phyloP scores from a whole-genome alignment of 1,284 basidiomycete genomes.

The Tranzscheliella williamsii region DNA sequence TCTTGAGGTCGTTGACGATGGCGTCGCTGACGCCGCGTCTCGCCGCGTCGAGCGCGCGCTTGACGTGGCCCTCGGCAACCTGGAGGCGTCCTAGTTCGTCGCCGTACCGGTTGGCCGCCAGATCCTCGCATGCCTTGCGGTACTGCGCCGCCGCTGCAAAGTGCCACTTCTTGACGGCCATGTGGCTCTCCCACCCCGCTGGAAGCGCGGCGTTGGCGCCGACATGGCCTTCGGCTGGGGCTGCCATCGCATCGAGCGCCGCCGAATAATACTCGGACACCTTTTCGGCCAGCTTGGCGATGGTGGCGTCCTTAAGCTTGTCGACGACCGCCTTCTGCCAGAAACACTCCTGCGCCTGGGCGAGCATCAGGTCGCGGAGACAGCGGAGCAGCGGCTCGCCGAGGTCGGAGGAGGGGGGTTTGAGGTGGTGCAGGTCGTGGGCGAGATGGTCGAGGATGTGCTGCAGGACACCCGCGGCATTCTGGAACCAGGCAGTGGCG shows the following conservation, averaged over 20 bases:
- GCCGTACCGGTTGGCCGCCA: constrained; percentile 69
- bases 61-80: constrained; percentile 65
- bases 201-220: constrained; percentile 25
- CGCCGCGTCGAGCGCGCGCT: constrained; percentile 74
- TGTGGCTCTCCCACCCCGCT: constrained; percentile 79
- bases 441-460: constrained; percentile 35
- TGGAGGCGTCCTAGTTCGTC: constrained; percentile 54
- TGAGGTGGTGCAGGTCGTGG: constrained; percentile 14
- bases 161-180: constrained; percentile 81
- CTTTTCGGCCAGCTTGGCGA: constrained; percentile 81
- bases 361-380: constrained; percentile 79
- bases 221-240: not conserved
- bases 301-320: constrained; percentile 78
- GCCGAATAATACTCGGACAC: constrained; percentile 62
- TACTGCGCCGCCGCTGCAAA: constrained; percentile 89
- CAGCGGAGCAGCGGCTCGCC: constrained; percentile 69
- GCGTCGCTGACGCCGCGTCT: constrained; percentile 68
- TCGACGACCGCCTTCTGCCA: constrained; percentile 88
- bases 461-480: constrained; percentile 45
- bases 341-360: constrained; percentile 93
- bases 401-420: constrained; percentile 40
- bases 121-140: constrained; percentile 84
- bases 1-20: constrained; percentile 63
- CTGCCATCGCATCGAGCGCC: constrained; percentile 18
- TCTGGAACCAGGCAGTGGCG: constrained; percentile 48